Percentiles rank a stretch among this genome's conserved stretches.
Evolutionary conservation across 345 rosid genomes (phyloP).

Genomic region (Clausena lansium): DNA sequence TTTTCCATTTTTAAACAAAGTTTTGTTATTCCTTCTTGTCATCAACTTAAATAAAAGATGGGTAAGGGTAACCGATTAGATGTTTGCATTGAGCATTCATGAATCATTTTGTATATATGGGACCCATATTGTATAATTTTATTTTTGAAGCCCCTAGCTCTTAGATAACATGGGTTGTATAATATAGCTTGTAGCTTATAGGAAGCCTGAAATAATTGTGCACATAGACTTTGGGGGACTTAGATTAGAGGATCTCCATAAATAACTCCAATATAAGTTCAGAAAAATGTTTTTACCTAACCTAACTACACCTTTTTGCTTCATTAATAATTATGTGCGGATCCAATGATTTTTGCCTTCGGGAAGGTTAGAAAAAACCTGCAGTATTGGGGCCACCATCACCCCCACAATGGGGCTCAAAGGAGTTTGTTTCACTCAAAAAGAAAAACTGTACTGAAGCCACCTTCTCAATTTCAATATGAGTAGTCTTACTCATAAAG

Average conservation of each 20-base stretch:
- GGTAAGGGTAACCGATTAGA: conserved; percentile 19
- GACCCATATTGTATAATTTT: not conserved
- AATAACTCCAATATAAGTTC: conserved; percentile 13
- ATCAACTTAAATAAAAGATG: not conserved
- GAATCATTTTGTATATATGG: not conserved
- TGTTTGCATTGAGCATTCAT: conserved; percentile 15
- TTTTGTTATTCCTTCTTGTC: not conserved
- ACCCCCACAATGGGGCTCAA: conserved; percentile 27
- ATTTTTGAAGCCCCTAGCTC: not conserved
- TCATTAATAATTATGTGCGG: conserved; percentile 29
- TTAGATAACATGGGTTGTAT: conserved; percentile 33
- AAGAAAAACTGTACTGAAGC: conserved; percentile 24
- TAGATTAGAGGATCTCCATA: conserved; percentile 27
- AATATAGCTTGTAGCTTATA: conserved; percentile 3
- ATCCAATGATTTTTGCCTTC: conserved; percentile 40
- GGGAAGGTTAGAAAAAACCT: conserved; percentile 11
- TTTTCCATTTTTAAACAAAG: not conserved
- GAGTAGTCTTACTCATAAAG: conserved; percentile 28
- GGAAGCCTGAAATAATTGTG: conserved; percentile 35
- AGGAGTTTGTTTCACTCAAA: conserved; percentile 30
- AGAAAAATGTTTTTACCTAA: conserved; percentile 17
- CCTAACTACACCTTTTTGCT: conserved; percentile 34
- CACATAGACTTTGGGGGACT: conserved; percentile 32
- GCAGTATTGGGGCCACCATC: conserved; percentile 35
- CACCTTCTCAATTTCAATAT: conserved; percentile 29